phyloP scores from a whole-genome alignment of 306 rosid species.

The Vachellia pachyceras region DNA sequence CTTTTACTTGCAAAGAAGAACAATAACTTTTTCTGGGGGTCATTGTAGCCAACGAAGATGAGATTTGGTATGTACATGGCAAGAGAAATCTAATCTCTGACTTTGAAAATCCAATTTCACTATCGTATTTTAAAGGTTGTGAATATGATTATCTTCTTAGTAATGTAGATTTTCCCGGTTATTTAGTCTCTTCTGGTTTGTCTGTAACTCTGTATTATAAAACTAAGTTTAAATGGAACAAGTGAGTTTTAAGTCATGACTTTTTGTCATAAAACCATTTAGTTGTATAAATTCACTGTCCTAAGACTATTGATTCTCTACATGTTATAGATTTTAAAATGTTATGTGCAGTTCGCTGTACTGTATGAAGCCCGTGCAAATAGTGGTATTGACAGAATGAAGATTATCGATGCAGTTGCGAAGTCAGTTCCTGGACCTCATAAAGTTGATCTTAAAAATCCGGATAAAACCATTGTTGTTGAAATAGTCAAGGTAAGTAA shows the following conservation, averaged over 20 bases:
- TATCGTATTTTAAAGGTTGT: background rate
- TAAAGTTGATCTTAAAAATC: constrained; percentile 89
- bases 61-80: background rate
- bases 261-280: background rate
- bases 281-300: background rate
- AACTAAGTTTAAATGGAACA: background rate
- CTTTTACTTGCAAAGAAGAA: background rate
- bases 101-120: background rate
- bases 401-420: constrained; percentile 85
- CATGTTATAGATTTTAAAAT: constrained; percentile 24
- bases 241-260: background rate
- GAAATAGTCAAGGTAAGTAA: constrained; percentile 87
- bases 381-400: constrained; percentile 87
- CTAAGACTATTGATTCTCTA: background rate
- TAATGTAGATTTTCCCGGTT: constrained; percentile 16
- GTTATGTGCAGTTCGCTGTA: constrained; percentile 79
- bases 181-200: background rate
- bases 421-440: constrained; percentile 89
- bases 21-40: background rate
- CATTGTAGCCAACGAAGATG: background rate
- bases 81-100: background rate
- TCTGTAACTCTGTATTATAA: background rate
- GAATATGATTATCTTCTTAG: background rate
- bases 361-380: constrained; percentile 94
- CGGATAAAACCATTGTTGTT: constrained; percentile 84